phyloP scores from a whole-genome alignment of 169 alveolate genomes.

The Eimeria praecox region DNA sequence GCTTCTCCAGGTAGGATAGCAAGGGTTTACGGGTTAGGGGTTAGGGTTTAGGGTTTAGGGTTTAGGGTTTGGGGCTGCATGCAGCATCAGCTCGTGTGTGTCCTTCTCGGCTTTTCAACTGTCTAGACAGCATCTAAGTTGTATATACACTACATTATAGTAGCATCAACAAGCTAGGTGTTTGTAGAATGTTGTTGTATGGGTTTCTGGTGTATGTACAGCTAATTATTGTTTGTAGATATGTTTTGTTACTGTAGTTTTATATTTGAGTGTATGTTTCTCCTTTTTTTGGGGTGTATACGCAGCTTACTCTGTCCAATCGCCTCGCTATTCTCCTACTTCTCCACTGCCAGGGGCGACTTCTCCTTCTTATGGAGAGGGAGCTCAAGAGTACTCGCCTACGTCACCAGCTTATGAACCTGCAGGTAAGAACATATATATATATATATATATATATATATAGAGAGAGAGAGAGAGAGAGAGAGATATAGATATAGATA shows the following conservation, averaged over 20 bases:
- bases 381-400: slow-evolving; percentile 63
- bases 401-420: slow-evolving; percentile 77
- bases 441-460: too few species aligned
- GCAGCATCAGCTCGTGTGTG: too few species aligned
- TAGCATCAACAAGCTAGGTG: too few species aligned
- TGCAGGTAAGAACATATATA: slow-evolving; percentile 35
- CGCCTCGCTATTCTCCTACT: slow-evolving; percentile 79
- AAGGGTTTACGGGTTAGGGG: too few species aligned
- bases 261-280: not conserved
- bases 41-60: too few species aligned
- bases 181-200: too few species aligned
- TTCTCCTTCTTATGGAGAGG: slow-evolving; percentile 55
- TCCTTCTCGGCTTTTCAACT: too few species aligned
- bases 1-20: slow-evolving; percentile 31
- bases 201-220: not conserved
- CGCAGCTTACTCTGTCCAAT: slow-evolving; percentile 78
- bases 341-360: slow-evolving; percentile 43
- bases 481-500: too few species aligned
- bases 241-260: not conserved
- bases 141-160: too few species aligned
- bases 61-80: too few species aligned
- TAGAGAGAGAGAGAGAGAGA: too few species aligned
- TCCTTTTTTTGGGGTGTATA: not conserved
- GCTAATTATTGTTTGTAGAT: not conserved
- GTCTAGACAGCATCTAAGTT: too few species aligned